Percentiles rank a stretch among this genome's conserved stretches.
Conservation (phyloP, 208 protist genomes). For the Chromosphaera perkinsii region DNA sequence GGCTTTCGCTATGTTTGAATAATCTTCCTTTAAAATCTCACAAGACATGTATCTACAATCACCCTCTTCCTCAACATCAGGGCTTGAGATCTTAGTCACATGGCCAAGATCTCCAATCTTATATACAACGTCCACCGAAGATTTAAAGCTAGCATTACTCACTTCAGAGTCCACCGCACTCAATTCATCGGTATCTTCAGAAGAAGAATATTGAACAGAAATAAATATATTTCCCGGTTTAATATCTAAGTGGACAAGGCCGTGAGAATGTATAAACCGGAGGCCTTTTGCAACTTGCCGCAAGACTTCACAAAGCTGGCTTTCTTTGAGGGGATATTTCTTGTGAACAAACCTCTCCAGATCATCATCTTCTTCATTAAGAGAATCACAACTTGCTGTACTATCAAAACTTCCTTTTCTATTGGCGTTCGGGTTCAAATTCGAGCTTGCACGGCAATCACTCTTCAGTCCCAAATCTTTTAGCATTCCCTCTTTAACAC, state of each 20-base stretch:
- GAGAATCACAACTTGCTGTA: conserved; percentile 5
- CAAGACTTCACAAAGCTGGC: background rate
- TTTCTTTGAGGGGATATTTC: background rate
- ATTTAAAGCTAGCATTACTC: background rate
- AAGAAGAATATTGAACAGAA: background rate
- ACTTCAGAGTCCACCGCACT: background rate
- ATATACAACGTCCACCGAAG: conserved; percentile 3
- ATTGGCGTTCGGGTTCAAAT: background rate
- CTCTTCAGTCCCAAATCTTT: no score
- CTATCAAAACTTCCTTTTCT: background rate
- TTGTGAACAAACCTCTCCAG: background rate
- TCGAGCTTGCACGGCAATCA: no score
- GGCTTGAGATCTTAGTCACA: background rate
- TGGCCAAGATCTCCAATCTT: conserved; percentile 30
- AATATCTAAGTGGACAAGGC: conserved; percentile 15
- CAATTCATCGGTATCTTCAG: background rate
- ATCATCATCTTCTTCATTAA: conserved; percentile 1
- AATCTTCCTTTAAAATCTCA: conserved; percentile 19
- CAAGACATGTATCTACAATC: conserved; percentile 31
- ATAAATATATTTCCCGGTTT: conserved; percentile 14
- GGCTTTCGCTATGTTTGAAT: conserved; percentile 13
- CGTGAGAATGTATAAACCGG: conserved; percentile 4
- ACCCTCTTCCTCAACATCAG: conserved; percentile 22
- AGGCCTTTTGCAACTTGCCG: background rate
- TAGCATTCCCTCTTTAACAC: no score